These are phyloP conservation scores for Ormosia semicastrata DNA, from an alignment of 306 rosid genomes.

Conservation along the genomic window DNA sequence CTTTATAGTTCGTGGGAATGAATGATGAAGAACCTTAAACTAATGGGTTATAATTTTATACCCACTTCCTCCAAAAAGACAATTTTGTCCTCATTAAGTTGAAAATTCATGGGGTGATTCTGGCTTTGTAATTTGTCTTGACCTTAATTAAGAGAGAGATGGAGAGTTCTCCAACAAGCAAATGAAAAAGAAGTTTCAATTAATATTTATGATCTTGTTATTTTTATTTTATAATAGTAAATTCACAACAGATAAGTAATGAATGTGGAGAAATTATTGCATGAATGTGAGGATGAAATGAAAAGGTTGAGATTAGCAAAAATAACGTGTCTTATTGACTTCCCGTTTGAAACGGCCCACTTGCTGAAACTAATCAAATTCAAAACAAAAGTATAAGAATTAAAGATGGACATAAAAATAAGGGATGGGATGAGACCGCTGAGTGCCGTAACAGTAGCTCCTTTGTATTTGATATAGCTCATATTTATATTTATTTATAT, in stretches of 20 bases:
- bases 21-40: slow-evolving; percentile 29
- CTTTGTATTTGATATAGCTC: neutral
- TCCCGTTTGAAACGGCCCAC: slow-evolving; percentile 22
- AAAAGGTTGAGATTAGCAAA: slow-evolving; percentile 21
- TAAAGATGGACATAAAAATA: neutral
- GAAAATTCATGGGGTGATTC: neutral
- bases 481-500: neutral
- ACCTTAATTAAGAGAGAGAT: neutral
- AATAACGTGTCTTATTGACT: slow-evolving; percentile 29
- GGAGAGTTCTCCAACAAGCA: neutral
- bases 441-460: neutral
- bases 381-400: slow-evolving; percentile 10
- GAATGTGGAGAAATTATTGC: neutral
- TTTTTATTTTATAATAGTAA: neutral
- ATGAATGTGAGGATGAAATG: slow-evolving; percentile 3
- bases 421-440: neutral
- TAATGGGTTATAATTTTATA: slow-evolving; percentile 22
- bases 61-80: neutral
- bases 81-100: neutral
- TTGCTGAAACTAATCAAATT: neutral
- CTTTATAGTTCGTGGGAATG: slow-evolving; percentile 15
- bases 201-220: neutral
- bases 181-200: neutral
- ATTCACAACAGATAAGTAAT: neutral
- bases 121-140: neutral